phyloP scores from a whole-genome alignment of 148 eudicot species.

The Beta vulgaris region DNA sequence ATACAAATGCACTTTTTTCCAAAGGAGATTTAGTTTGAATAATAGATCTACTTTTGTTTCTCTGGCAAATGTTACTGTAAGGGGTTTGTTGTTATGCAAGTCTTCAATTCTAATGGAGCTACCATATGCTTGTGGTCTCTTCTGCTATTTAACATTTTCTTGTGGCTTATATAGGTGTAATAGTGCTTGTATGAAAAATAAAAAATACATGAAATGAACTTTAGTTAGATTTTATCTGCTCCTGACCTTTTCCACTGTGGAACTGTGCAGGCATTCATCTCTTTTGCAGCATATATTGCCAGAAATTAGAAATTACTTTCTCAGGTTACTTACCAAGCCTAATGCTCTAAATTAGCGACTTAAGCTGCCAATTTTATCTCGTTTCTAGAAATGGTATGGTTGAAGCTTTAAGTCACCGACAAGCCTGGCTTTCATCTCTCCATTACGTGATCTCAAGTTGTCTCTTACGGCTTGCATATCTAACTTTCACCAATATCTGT shows the following conservation, averaged over 20 bases:
- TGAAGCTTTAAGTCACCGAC: not conserved
- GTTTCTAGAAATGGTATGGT: not conserved
- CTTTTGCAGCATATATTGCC: constrained; percentile 62
- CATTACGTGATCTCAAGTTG: not conserved
- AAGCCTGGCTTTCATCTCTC: not conserved
- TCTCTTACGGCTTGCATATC: not conserved
- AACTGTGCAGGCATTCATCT: constrained; percentile 48
- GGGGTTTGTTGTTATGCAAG: not conserved
- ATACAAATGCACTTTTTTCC: no score
- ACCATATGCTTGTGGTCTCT: not conserved
- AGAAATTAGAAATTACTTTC: constrained; percentile 60
- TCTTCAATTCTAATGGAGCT: not conserved
- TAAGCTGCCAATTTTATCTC: not conserved
- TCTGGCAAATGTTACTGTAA: not conserved
- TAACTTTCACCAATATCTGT: not conserved
- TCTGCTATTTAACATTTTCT: not conserved
- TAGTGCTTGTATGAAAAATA: not conserved
- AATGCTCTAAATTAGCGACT: constrained; percentile 14
- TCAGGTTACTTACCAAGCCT: constrained; percentile 39
- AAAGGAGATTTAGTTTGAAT: not conserved
- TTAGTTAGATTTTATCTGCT: not conserved
- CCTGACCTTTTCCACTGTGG: not conserved
- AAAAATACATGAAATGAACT: not conserved
- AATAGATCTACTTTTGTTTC: constrained; percentile 2
- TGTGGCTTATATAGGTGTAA: not conserved